Conservation (phyloP, 75 land plant species). For the Cunninghamia lanceolata region DNA sequence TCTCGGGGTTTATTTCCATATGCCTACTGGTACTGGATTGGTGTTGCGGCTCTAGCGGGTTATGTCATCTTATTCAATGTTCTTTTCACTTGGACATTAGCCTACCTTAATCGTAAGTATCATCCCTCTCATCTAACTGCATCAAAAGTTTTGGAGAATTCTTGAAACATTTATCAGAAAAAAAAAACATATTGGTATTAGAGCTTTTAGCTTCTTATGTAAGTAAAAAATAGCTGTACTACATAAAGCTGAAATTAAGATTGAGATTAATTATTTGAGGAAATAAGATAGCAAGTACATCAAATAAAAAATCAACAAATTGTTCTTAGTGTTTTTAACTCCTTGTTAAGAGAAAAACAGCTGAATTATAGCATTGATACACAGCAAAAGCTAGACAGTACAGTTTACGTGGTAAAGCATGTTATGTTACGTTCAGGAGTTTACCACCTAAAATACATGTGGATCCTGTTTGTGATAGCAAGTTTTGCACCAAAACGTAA, state of each 20-base stretch:
- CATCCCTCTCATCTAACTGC: background rate
- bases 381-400: background rate
- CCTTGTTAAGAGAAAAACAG: background rate
- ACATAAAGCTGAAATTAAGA: background rate
- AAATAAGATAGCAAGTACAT: background rate
- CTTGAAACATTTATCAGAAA: background rate
- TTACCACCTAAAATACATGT: background rate
- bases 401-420: background rate
- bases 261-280: background rate
- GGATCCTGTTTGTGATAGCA: background rate
- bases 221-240: background rate
- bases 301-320: background rate
- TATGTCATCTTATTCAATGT: constrained; percentile 46
- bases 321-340: background rate
- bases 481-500: background rate
- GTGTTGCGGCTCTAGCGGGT: constrained; percentile 47
- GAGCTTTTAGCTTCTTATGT: background rate
- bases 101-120: constrained; percentile 50
- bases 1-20: constrained; percentile 34
- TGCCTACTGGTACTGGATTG: constrained; percentile 71
- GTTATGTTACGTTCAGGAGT: background rate
- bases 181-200: background rate
- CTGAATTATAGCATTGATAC: background rate
- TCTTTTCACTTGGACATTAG: constrained; percentile 36
- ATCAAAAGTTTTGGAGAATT: background rate